A percentile compares a stretch with the other conserved stretches of the same genome.
Conservation (phyloP, 163 green algal genomes). For the Scenedesmus sp. region DNA sequence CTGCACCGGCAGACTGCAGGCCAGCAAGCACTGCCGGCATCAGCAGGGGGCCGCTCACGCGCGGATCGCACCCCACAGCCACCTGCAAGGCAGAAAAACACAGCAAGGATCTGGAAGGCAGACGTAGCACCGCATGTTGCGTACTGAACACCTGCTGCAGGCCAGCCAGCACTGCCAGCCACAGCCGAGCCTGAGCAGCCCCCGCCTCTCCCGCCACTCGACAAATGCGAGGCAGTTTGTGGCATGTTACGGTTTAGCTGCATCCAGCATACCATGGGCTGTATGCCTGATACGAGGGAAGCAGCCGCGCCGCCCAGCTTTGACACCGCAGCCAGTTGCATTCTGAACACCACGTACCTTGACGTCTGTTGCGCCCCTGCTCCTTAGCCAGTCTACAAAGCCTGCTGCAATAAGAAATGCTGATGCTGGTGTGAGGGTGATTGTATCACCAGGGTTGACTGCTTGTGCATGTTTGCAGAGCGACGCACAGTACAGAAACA, state of each 20-base stretch:
- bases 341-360: slow-evolving; percentile 41
- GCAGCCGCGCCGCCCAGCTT: background rate
- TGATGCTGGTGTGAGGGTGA: slow-evolving; percentile 81
- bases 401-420: slow-evolving; percentile 86
- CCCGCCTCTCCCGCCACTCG: too few relatives aligned
- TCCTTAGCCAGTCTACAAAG: slow-evolving; percentile 85
- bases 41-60: slow-evolving; percentile 83
- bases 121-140: background rate
- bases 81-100: slow-evolving; percentile 18
- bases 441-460: slow-evolving; percentile 67
- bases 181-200: too few relatives aligned
- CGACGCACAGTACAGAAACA: background rate
- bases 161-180: too few relatives aligned
- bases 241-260: too few relatives aligned
- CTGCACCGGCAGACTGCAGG: slow-evolving; percentile 69
- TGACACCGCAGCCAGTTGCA: background rate
- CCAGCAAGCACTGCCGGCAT: slow-evolving; percentile 75
- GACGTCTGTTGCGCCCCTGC: slow-evolving; percentile 39
- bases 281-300: background rate
- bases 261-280: too few relatives aligned
- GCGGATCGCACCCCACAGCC: slow-evolving; percentile 84
- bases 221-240: too few relatives aligned
- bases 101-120: background rate
- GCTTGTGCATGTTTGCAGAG: background rate
- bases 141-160: background rate